Base-by-base conservation (phyloP, 345 rosid genomes). In the Hibiscus mutabilis region DNA sequence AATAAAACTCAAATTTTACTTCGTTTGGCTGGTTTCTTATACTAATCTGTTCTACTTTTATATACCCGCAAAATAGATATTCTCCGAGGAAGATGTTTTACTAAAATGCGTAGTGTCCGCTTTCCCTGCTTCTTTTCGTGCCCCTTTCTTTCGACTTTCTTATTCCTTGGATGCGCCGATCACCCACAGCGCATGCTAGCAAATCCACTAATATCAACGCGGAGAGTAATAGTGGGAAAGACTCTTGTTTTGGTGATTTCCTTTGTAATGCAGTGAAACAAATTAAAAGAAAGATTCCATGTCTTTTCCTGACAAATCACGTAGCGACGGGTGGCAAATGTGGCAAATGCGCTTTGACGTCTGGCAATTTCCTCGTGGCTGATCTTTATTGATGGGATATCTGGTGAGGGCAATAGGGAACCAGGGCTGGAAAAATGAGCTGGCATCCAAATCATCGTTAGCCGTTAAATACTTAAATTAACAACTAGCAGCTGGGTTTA, bases 71-170 rank as follows among this genome's bases (percentile, higher is more conserved):
- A 52, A 35, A 33, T 52, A n/a, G 60, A 31, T 57, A 70, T 55
- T 67, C 63, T 73, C 53, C 75, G 33, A 63, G 52, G 58, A 64
- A 14, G 37, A 44, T 33, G 68, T 40, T 33, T 42, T 40, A 66
- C 76, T 66, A 74, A 44, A 66, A 66, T 44, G 66, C 59, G 66
- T 72, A 5, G 56, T 47, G 42, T 47, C 22, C 42, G 57, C 37
- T 66, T 66, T 66, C 70, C 5, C 19, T 25, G 16, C 35, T 25
- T 42, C 14, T 19, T 12, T 40, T 64, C 15, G 56, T 61, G 1
- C n/a, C 6, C 0, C 21, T 19, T 49, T 49, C 2, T 27, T 6
- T 22, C 33, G 9, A 13, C 2, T 11, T 46, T 10, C 18, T 15
- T 13, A 37, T n/a, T 6, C 11, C 8, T 9, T 46, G 7, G 14